Base-by-base conservation (phyloP, 208 protist species). In the Hexamita inflata region DNA sequence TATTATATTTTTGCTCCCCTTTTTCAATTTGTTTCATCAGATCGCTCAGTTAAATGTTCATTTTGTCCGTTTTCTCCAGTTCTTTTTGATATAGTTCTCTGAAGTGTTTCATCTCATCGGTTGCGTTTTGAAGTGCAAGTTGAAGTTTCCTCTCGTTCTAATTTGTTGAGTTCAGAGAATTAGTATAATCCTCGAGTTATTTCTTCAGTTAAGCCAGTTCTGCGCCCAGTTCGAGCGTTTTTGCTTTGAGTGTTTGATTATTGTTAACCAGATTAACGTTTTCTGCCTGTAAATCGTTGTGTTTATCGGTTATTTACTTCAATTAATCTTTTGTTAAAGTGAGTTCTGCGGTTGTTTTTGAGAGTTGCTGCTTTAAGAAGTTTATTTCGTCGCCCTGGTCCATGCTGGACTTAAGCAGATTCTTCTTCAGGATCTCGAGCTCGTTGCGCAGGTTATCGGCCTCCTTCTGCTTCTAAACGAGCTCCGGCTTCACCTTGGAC, bases 81-180 rank as follows among this genome's bases (percentile, higher is more conserved):
- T n/a, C n/a, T n/a, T n/a, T n/a, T n/a, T n/a, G n/a, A n/a, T n/a
- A n/a, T n/a, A n/a, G 9, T 45, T n/a, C 38, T 34, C 64, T n/a
- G 35, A 70, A 70, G 64, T 32, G n/a, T 38, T n/a, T 32, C 7
- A 34, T 34, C 38, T 70, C 64, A 7, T 70, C 42, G n/a, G 32
- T 13, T 9, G 64, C 64, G 38, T 70, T 70, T 70, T 70, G 19
- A n/a, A 70, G 64, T 11, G 64, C n/a, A 4, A 70, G n/a, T 45
- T 70, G 64, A 15, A 70, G 40, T 34, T 70, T 70, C 64, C 64
- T 2, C 40, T 70, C 64, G 38, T n/a, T 42, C 40, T 70, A 7
- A 9, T 7, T 45, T 11, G 64, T 42, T 9, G 9, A 45, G 11
- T 70, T 34, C 11, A 34, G 42, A 7, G 64, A 45, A 4, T 7